These are phyloP conservation scores for Solanum tarijense DNA, from an alignment of 257 asterid genomes.

Conservation along the genomic window DNA sequence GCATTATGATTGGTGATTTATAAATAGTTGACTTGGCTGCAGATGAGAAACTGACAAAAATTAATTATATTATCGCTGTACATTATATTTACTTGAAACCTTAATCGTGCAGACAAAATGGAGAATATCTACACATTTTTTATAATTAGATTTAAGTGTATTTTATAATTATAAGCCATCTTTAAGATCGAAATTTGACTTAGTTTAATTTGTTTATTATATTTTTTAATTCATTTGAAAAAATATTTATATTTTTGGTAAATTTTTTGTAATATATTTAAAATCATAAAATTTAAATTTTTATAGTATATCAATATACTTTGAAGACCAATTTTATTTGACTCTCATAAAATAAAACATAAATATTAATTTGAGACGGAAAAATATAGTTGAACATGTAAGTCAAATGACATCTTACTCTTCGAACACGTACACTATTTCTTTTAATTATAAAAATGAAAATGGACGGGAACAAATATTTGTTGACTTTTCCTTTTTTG, in stretches of 20 bases:
- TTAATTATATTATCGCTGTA: neutral
- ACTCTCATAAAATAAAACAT: too few relatives aligned
- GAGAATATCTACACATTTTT: neutral
- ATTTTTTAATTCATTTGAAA: too few relatives aligned
- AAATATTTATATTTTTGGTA: too few relatives aligned
- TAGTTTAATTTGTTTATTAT: too few relatives aligned
- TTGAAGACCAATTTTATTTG: too few relatives aligned
- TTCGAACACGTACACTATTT: neutral
- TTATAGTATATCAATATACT: too few relatives aligned
- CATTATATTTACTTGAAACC: neutral
- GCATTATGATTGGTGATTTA: neutral
- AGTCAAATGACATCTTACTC: neutral
- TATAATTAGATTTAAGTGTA: too few relatives aligned
- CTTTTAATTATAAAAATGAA: too few relatives aligned
- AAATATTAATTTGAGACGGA: too few relatives aligned
- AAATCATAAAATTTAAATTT: too few relatives aligned
- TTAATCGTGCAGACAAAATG: neutral
- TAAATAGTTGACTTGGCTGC: neutral
- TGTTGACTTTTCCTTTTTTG: neutral
- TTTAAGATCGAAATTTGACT: neutral
- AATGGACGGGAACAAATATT: neutral
- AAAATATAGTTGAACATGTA: neutral
- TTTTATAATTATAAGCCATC: neutral
- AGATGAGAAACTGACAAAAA: neutral
- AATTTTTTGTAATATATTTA: too few relatives aligned